Evolutionary conservation across 768 basidiomycete genomes (phyloP).

Genomic region (Tricholoma saponaceum): DNA sequence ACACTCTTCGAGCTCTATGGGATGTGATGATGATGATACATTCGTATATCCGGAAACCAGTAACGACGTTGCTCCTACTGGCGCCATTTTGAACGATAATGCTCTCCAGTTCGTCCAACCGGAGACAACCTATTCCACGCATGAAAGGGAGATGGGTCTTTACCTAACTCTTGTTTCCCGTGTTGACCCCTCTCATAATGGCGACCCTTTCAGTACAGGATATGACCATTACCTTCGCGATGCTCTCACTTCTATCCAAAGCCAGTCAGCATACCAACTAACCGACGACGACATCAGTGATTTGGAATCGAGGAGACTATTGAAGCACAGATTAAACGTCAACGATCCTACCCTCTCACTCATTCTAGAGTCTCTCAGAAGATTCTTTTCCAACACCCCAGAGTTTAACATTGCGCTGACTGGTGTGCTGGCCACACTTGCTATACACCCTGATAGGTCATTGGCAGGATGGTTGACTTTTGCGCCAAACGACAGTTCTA

Average conservation of each 20-base stretch:
- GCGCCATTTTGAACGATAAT: slow-evolving; percentile 13
- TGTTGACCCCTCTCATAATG: slow-evolving; percentile 64
- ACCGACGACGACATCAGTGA: slow-evolving; percentile 36
- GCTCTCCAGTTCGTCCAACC: slow-evolving; percentile 53
- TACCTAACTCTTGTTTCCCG: slow-evolving; percentile 78
- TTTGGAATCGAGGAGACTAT: slow-evolving; percentile 34
- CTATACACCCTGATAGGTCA: slow-evolving; percentile 81
- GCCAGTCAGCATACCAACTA: slow-evolving; percentile 53
- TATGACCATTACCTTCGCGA: slow-evolving; percentile 83
- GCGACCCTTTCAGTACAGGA: slow-evolving; percentile 77
- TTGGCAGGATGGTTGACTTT: slow-evolving; percentile 89
- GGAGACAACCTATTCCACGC: slow-evolving; percentile 71
- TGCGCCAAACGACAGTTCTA: slow-evolving; percentile 37
- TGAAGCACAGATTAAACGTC: slow-evolving; percentile 74
- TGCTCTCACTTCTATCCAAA: slow-evolving; percentile 64
- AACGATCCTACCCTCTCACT: slow-evolving; percentile 72
- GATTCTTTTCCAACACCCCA: slow-evolving; percentile 82
- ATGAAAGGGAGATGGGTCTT: slow-evolving; percentile 79
- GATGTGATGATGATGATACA: slow-evolving; percentile 51
- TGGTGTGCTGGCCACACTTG: slow-evolving; percentile 74
- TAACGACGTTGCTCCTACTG: slow-evolving; percentile 12
- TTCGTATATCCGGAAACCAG: slow-evolving; percentile 40
- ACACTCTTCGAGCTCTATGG: slow-evolving; percentile 27
- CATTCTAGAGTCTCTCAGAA: slow-evolving; percentile 65
- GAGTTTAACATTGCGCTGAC: slow-evolving; percentile 89